phyloP scores from a whole-genome alignment of 2,329 filamentous ascomycete genomes.

The Monosporascus sp. region DNA sequence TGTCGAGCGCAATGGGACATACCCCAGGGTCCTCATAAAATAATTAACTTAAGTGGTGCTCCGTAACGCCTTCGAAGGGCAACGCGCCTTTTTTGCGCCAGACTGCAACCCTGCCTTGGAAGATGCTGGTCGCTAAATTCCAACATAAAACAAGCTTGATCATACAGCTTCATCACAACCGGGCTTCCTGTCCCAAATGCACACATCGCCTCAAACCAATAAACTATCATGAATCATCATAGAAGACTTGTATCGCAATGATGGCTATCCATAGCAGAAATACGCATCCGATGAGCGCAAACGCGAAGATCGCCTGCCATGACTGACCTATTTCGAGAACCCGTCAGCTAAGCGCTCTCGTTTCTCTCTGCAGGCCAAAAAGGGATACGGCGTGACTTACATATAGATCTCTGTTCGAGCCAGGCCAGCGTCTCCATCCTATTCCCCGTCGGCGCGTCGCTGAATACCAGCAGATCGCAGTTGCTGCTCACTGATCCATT shows the following conservation, averaged over 20 bases:
- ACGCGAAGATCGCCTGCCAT: slow-evolving; percentile 61
- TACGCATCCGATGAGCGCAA: slow-evolving; percentile 52
- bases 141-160: too few relatives aligned
- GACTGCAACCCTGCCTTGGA: too few relatives aligned
- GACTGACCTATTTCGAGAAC: slow-evolving; percentile 40
- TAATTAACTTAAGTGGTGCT: too few relatives aligned
- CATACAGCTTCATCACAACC: too few relatives aligned
- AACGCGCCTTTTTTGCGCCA: too few relatives aligned
- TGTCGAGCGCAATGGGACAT: too few relatives aligned
- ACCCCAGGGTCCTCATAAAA: too few relatives aligned
- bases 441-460: slow-evolving; percentile 42
- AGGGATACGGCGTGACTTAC: slow-evolving; percentile 35
- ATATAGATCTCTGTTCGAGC: slow-evolving; percentile 59
- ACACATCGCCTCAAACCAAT: background rate
- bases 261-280: slow-evolving; percentile 65
- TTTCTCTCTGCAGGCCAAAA: background rate
- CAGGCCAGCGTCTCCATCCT: slow-evolving; percentile 54
- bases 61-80: too few relatives aligned
- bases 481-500: slow-evolving; percentile 51
- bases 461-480: slow-evolving; percentile 55
- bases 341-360: slow-evolving; percentile 4
- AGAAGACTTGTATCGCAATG: slow-evolving; percentile 62
- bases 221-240: slow-evolving; percentile 12
- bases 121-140: too few relatives aligned
- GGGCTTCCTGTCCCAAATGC: background rate